These are phyloP conservation scores for Calocera cornea DNA, from an alignment of 768 basidiomycete species.

Conservation along the genomic window DNA sequence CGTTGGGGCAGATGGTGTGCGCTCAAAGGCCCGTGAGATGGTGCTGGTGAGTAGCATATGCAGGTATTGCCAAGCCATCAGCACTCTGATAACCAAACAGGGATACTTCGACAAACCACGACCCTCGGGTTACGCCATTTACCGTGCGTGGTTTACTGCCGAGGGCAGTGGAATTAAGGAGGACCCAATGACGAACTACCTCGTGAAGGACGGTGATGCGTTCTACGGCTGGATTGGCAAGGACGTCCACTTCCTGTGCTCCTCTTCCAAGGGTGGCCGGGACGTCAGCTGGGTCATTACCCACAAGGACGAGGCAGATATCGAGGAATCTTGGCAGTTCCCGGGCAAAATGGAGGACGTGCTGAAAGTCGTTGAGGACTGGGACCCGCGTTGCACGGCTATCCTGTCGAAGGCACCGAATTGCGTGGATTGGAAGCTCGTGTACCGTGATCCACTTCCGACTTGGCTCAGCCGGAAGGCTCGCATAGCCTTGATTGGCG, in stretches of 20 bases:
- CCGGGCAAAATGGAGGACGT: conserved; percentile 19
- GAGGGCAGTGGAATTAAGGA: conserved; percentile 15
- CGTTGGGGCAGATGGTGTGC: conserved; percentile 21
- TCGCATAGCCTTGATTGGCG: conserved; percentile 20
- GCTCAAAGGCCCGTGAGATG: conserved; percentile 13
- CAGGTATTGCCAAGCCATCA: background rate
- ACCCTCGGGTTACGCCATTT: conserved; percentile 19
- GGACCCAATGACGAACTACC: conserved; percentile 15
- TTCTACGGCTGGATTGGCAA: conserved; percentile 18
- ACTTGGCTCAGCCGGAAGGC: conserved; percentile 19
- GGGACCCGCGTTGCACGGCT: conserved; percentile 21
- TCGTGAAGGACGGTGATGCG: conserved; percentile 11
- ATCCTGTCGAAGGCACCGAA: conserved; percentile 18
- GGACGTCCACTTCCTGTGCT: conserved; percentile 17
- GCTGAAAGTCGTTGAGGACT: conserved; percentile 17
- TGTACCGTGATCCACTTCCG: conserved; percentile 18
- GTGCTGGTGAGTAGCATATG: conserved; percentile 16
- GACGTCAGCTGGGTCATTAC: conserved; percentile 18
- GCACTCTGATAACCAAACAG: conserved; percentile 7
- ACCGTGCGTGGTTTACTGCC: conserved; percentile 19
- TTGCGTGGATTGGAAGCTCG: conserved; percentile 20
- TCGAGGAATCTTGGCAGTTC: conserved; percentile 16
- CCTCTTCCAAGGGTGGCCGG: conserved; percentile 15
- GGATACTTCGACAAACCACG: conserved; percentile 18
- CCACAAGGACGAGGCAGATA: conserved; percentile 16